Base-by-base conservation (phyloP, 1,139 yeast species). In the Debaryomyces sp. region DNA sequence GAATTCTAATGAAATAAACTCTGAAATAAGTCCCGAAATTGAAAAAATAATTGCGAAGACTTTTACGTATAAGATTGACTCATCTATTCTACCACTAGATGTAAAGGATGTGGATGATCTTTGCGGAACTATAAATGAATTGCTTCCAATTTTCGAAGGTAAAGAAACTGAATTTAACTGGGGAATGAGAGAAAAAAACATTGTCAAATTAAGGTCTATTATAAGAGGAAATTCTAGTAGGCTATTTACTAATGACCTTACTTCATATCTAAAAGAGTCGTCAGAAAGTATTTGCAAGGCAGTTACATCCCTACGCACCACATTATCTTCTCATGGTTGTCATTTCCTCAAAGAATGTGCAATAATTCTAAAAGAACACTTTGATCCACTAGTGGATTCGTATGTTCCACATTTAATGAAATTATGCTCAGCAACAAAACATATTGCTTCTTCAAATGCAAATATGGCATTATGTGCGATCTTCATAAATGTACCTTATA, bases 121-220 rank as follows among this genome's bases (percentile, higher is more conserved):
- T 22, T 49, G 54, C 33, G 50, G 48, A 12, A 50, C 54, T 6
- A 46, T 65, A 9, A 54, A 57, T 10, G 61, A 59, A 1, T 52
- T 68, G 34, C 23, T 52, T 1, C 64, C 70, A 1, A 65, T 66
- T 13, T 89, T 94, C 60, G 78, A 77, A n/a, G 86, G 85, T 1
- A 90, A 86, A 58, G 99, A 95, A 65, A 87, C 96, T 0, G 99
- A 95, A 61, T 78, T 77, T 52, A 94, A 94, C 61, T 94, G 99
- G 99, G 70, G 75, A 23, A 59, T 63, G 1, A 77, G 99, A 59
- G 97, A 92, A 58, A 77, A 78, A 49, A 72, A 71, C 48, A 78
- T 91, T 2, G 59, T 78, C 1, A 77, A 75, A 46, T 61, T 90
- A 35, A 75, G 97, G 49, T 72, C 78, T 1, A 61, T 87, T 2